Evolutionary conservation across 2,329 filamentous ascomycete species (phyloP).

Genomic region (Fonsecaea pedrosoi): DNA sequence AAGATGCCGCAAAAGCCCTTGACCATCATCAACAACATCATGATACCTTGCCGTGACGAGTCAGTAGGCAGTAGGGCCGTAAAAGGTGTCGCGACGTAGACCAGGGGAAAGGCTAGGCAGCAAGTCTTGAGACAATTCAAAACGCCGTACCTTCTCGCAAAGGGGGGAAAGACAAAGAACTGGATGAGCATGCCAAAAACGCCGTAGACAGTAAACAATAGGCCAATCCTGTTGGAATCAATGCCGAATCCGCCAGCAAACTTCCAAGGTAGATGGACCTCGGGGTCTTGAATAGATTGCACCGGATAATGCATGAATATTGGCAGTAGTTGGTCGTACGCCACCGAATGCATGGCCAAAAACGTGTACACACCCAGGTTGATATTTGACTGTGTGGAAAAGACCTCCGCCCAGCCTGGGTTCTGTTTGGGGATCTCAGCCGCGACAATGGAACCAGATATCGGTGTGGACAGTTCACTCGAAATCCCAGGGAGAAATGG

Average conservation of each 20-base stretch:
- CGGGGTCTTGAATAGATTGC: slow-evolving; percentile 60
- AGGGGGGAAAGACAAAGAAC: slow-evolving; percentile 80
- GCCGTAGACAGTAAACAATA: slow-evolving; percentile 84
- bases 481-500: slow-evolving; percentile 27
- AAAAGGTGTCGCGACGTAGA: slow-evolving; percentile 84
- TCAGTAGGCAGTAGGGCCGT: slow-evolving; percentile 66
- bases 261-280: slow-evolving; percentile 73
- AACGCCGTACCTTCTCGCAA: slow-evolving; percentile 76
- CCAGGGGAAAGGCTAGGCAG: slow-evolving; percentile 71
- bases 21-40: slow-evolving; percentile 72
- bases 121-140: slow-evolving; percentile 74
- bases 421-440: slow-evolving; percentile 36
- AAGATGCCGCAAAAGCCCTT: slow-evolving; percentile 81
- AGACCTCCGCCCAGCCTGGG: slow-evolving; percentile 66
- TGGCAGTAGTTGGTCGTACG: slow-evolving; percentile 85
- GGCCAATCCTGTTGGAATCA: slow-evolving; percentile 75
- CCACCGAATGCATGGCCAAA: slow-evolving; percentile 79
- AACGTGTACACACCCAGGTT: slow-evolving; percentile 80
- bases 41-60: slow-evolving; percentile 61
- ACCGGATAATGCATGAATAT: slow-evolving; percentile 83
- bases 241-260: slow-evolving; percentile 83
- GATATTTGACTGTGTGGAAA: slow-evolving; percentile 75
- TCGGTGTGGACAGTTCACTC: slow-evolving; percentile 33
- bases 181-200: slow-evolving; percentile 80
- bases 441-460: slow-evolving; percentile 19